A percentile compares a stretch with the other conserved stretches of the same genome.
Evolutionary conservation across 2,329 filamentous ascomycete species (phyloP).

Genomic region (Neonectria sp.): DNA sequence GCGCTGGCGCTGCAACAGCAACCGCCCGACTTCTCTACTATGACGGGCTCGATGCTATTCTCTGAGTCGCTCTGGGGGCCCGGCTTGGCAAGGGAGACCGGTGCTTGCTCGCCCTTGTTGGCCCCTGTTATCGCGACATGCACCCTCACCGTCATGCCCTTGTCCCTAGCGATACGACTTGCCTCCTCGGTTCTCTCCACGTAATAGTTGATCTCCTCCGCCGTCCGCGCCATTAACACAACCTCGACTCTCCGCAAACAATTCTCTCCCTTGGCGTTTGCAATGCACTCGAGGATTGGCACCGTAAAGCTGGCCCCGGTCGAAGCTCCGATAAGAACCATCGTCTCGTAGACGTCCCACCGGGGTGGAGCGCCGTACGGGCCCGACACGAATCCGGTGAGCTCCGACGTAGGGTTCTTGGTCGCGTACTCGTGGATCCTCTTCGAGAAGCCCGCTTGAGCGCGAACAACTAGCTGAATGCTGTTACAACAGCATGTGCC

Average conservation of each 20-base stretch:
- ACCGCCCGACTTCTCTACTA: slow-evolving; percentile 29
- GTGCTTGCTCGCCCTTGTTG: slow-evolving; percentile 34
- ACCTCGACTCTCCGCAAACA: slow-evolving; percentile 70
- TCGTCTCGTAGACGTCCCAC: slow-evolving; percentile 72
- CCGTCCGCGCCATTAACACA: slow-evolving; percentile 65
- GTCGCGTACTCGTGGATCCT: slow-evolving; percentile 64
- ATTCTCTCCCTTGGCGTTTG: slow-evolving; percentile 56
- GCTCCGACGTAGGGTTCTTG: slow-evolving; percentile 51
- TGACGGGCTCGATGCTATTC: slow-evolving; percentile 21
- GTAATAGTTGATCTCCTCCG: slow-evolving; percentile 71
- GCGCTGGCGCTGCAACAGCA: slow-evolving; percentile 42
- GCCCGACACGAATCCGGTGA: slow-evolving; percentile 65
- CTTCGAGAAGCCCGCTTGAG: slow-evolving; percentile 71
- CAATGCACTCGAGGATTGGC: slow-evolving; percentile 70
- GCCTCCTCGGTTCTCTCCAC: slow-evolving; percentile 63
- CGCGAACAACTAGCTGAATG: slow-evolving; percentile 71
- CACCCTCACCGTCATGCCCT: slow-evolving; percentile 66
- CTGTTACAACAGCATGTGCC: slow-evolving; percentile 71
- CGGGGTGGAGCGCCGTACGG: slow-evolving; percentile 70
- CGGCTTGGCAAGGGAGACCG: slow-evolving; percentile 49
- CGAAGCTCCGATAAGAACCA: slow-evolving; percentile 73
- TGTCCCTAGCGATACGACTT: slow-evolving; percentile 56
- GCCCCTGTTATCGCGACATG: slow-evolving; percentile 68
- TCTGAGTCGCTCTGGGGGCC: slow-evolving; percentile 40
- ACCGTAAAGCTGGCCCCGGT: slow-evolving; percentile 75